Conservation (phyloP, 2,329 filamentous ascomycete species). For the Colletotrichum brevisporum region DNA sequence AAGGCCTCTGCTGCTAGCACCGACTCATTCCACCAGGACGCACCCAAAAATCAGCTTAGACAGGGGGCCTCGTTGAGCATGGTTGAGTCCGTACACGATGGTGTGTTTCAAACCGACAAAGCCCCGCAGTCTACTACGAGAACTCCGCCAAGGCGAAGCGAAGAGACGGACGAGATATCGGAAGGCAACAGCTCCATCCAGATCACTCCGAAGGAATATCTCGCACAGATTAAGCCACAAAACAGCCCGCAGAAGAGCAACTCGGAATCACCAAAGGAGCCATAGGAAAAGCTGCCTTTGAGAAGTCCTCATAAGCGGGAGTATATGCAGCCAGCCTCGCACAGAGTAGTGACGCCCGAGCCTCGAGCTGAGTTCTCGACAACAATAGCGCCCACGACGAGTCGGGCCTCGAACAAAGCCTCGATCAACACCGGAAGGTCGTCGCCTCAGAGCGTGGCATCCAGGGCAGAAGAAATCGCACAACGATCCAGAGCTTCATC, state of each 20-base stretch:
- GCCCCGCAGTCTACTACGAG: neutral
- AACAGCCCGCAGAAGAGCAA: neutral
- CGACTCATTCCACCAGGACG: neutral
- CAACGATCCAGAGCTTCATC: conserved; percentile 28
- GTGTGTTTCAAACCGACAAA: neutral
- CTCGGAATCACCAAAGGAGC: neutral
- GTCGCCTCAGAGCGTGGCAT: conserved; percentile 27
- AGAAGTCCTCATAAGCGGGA: neutral
- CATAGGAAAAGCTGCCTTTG: conserved; percentile 21
- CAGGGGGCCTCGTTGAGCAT: neutral
- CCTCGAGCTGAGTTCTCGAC: neutral
- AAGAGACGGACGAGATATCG: neutral
- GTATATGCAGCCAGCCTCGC: neutral
- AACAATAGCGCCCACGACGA: neutral
- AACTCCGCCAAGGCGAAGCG: conserved; percentile 1
- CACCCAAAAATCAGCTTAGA: neutral
- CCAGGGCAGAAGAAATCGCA: conserved; percentile 23
- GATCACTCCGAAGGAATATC: conserved; percentile 31
- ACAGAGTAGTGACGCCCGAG: neutral
- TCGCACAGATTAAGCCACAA: neutral
- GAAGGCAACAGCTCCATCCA: conserved; percentile 22
- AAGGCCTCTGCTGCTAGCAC: neutral
- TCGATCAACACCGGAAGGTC: neutral
- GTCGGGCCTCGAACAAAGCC: neutral
- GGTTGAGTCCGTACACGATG: neutral